These are phyloP conservation scores for Cryptococcus deneoformans DNA, from an alignment of 1,284 basidiomycete species.

Conservation along the genomic window DNA sequence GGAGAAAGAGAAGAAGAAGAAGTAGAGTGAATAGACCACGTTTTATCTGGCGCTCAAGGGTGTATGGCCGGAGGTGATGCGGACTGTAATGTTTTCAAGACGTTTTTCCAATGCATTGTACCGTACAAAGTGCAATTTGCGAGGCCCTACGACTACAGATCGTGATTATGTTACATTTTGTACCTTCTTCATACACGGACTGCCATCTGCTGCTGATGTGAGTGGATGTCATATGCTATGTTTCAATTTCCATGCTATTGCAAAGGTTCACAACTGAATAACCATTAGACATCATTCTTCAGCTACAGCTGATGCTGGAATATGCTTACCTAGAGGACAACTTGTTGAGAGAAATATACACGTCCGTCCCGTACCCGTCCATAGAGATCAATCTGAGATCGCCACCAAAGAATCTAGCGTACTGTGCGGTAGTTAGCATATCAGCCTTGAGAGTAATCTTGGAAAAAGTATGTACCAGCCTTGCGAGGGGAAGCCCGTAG, in stretches of 20 bases:
- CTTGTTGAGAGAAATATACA: conserved; percentile 45
- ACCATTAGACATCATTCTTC: not conserved
- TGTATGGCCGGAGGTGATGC: not conserved
- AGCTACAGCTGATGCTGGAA: not conserved
- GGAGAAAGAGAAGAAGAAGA: conserved; percentile 55
- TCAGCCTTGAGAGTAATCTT: not conserved
- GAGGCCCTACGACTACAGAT: not conserved
- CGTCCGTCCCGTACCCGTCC: conserved; percentile 87
- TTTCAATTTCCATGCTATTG: not conserved
- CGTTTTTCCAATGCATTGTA: not conserved
- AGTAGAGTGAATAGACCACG: conserved; percentile 27
- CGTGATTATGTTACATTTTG: not conserved
- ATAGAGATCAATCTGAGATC: conserved; percentile 93
- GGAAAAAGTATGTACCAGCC: conserved; percentile 59
- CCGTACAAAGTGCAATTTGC: not conserved
- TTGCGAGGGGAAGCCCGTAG: conserved; percentile 86
- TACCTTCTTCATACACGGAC: no score
- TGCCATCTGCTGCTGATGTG: no score
- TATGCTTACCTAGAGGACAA: conserved; percentile 33
- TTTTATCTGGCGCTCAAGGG: conserved; percentile 15
- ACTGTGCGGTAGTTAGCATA: conserved; percentile 52
- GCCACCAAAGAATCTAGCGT: conserved; percentile 95
- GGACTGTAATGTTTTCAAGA: not conserved
- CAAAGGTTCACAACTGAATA: not conserved
- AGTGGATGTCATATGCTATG: not conserved